phyloP scores from a whole-genome alignment of 2,329 filamentous ascomycete species.

The Calonectria honghensis region DNA sequence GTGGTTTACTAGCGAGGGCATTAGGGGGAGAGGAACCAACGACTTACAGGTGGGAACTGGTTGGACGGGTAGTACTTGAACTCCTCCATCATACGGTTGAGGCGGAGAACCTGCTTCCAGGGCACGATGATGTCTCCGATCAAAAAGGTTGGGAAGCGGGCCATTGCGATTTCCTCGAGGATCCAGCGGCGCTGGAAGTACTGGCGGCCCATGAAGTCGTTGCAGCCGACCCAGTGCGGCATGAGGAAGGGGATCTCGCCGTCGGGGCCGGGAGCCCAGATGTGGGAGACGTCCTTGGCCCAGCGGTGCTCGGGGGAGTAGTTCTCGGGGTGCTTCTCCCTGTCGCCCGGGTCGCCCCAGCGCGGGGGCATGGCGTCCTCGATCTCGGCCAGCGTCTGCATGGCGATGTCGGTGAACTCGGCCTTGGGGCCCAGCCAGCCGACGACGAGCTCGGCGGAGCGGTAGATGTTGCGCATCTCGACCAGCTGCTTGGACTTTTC shows the following conservation, averaged over 20 bases:
- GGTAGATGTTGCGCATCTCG: constrained; percentile 57
- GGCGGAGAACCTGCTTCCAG: constrained; percentile 59
- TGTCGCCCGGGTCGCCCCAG: constrained; percentile 60
- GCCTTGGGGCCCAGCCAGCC: constrained; percentile 58
- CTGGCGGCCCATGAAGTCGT: constrained; percentile 56
- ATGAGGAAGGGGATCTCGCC: constrained; percentile 50
- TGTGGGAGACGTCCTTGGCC: constrained; percentile 53
- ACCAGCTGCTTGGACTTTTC: constrained; percentile 55
- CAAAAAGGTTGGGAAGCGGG: constrained; percentile 57
- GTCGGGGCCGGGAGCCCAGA: constrained; percentile 49
- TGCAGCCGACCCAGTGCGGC: constrained; percentile 50
- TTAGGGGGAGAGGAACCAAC: not conserved
- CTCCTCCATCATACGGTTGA: constrained; percentile 61
- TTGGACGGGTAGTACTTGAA: constrained; percentile 58
- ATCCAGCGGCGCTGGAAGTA: constrained; percentile 62
- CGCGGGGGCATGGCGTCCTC: constrained; percentile 57
- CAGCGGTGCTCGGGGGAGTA: constrained; percentile 59
- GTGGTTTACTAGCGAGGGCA: not conserved
- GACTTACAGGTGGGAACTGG: constrained; percentile 52
- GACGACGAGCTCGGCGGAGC: constrained; percentile 57
- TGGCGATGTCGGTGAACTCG: constrained; percentile 54
- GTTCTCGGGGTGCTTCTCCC: constrained; percentile 58
- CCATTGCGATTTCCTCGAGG: constrained; percentile 60
- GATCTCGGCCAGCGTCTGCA: constrained; percentile 54
- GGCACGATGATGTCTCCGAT: constrained; percentile 61